phyloP scores from a whole-genome alignment of 2,329 filamentous ascomycete genomes.

The Apiospora sp. region DNA sequence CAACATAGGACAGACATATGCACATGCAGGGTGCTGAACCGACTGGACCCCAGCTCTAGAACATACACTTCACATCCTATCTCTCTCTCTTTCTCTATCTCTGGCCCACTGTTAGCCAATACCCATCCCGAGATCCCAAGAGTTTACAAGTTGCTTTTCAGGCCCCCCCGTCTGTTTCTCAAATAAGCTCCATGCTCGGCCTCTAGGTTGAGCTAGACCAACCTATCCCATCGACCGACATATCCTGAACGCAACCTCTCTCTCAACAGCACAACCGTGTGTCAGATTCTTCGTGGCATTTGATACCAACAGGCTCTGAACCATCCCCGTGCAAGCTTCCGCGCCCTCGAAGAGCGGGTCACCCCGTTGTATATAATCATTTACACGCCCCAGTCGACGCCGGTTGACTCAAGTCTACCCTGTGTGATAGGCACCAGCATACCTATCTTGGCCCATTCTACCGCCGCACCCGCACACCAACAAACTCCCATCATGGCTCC shows the following conservation, averaged over 20 bases:
- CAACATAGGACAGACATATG: neutral
- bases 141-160: neutral
- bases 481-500: constrained; percentile 58
- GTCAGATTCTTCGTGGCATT: neutral
- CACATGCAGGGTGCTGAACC: constrained; percentile 14
- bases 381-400: neutral
- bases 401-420: constrained; percentile 13
- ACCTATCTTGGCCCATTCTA: neutral
- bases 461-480: constrained; percentile 5
- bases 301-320: neutral
- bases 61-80: neutral
- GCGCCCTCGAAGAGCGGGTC: neutral
- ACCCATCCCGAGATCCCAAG: neutral
- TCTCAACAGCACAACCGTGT: neutral
- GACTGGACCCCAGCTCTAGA: neutral
- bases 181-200: constrained; percentile 12
- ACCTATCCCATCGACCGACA: constrained; percentile 1
- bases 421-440: constrained; percentile 20
- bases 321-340: neutral
- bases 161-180: constrained; percentile 1
- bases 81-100: neutral
- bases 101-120: constrained; percentile 4
- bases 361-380: neutral
- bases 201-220: neutral
- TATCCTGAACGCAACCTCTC: neutral